Evolutionary conservation across 2,329 filamentous ascomycete genomes (phyloP).

Genomic region (Pyricularia grisea): DNA sequence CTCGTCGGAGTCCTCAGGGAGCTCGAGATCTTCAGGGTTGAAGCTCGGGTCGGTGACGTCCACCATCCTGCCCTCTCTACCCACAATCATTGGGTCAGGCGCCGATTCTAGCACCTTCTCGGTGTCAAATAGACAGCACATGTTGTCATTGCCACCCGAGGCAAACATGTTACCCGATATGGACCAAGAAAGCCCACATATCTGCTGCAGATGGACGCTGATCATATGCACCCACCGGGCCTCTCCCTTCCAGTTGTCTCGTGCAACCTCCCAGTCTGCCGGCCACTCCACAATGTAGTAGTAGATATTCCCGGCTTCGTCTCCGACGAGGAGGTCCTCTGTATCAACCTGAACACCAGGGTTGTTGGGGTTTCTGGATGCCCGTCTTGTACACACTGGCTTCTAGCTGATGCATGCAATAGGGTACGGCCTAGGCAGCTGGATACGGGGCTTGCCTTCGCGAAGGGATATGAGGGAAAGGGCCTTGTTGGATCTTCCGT

Average conservation of each 20-base stretch:
- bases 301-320: constrained; percentile 73
- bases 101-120: constrained; percentile 38
- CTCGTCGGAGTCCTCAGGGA: constrained; percentile 1
- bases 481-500: constrained; percentile 69
- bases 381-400: constrained; percentile 46
- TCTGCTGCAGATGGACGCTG: constrained; percentile 73
- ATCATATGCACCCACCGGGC: constrained; percentile 73
- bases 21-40: background rate
- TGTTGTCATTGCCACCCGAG: constrained; percentile 87
- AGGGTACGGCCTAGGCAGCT: constrained; percentile 60
- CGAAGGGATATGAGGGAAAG: constrained; percentile 71
- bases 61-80: background rate
- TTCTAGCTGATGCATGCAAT: constrained; percentile 79
- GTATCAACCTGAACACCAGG: constrained; percentile 47
- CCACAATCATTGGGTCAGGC: background rate
- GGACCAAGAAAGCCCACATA: constrained; percentile 91
- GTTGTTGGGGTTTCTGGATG: constrained; percentile 38
- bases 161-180: constrained; percentile 67
- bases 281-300: constrained; percentile 90
- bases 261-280: constrained; percentile 48
- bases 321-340: constrained; percentile 81
- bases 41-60: background rate
- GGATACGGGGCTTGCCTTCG: constrained; percentile 40
- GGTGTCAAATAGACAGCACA: constrained; percentile 72
- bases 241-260: constrained; percentile 64